These are phyloP conservation scores for Escovopsis weberi DNA, from an alignment of 2,329 filamentous ascomycete genomes.

Conservation along the genomic window DNA sequence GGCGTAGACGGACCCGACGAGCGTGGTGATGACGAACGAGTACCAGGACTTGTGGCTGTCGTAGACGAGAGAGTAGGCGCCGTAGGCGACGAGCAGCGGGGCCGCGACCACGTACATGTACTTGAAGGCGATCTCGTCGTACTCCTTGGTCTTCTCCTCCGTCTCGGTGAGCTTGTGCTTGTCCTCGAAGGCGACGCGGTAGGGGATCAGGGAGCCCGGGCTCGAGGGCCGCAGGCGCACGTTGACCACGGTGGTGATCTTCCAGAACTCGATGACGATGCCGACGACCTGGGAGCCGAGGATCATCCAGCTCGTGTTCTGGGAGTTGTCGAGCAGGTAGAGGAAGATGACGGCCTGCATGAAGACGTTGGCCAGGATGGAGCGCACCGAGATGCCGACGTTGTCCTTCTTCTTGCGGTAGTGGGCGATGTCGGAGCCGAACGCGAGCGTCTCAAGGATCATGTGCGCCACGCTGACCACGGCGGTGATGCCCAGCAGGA, in stretches of 20 bases:
- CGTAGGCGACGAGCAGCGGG: constrained; percentile 78
- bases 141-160: constrained; percentile 96
- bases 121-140: constrained; percentile 93
- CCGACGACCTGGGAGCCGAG: constrained; percentile 83
- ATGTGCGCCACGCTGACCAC: constrained; percentile 82
- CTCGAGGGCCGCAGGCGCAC: constrained; percentile 59
- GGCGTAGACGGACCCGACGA: constrained; percentile 91
- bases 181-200: constrained; percentile 76
- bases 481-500: constrained; percentile 71
- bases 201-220: constrained; percentile 60
- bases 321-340: constrained; percentile 92
- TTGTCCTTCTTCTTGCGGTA: constrained; percentile 99
- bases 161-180: constrained; percentile 93
- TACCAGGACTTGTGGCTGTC: constrained; percentile 98
- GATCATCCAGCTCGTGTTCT: constrained; percentile 99
- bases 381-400: constrained; percentile 87
- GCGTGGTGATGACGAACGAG: constrained; percentile 84
- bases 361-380: constrained; percentile 91
- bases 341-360: constrained; percentile 96
- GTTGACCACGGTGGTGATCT: constrained; percentile 89
- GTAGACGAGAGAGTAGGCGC: constrained; percentile 80
- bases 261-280: constrained; percentile 62
- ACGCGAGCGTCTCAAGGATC: constrained; percentile 88
- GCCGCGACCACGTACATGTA: constrained; percentile 92
- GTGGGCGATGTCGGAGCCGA: constrained; percentile 94